Evolutionary conservation across 2,329 filamentous ascomycete genomes (phyloP).

Genomic region (Eutypella sp.): DNA sequence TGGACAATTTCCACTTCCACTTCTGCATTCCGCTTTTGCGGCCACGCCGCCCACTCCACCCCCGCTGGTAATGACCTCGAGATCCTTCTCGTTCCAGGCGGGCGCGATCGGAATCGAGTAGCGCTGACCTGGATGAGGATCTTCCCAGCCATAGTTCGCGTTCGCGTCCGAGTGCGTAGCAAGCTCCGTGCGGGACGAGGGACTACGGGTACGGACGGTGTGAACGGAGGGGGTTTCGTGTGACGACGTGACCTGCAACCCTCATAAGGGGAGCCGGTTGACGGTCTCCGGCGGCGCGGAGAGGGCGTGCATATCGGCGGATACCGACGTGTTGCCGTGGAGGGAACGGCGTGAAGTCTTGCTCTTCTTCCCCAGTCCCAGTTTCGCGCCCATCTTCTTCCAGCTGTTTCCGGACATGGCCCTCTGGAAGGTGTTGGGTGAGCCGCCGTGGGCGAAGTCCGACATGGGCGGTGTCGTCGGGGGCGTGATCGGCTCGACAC

Average conservation of each 20-base stretch:
- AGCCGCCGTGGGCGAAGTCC: slow-evolving; percentile 48
- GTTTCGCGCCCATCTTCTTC: slow-evolving; percentile 60
- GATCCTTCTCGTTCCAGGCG: slow-evolving; percentile 15
- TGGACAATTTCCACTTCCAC: slow-evolving; percentile 14
- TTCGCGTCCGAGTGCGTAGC: slow-evolving; percentile 15
- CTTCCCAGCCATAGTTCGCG: slow-evolving; percentile 31
- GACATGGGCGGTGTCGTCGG: slow-evolving; percentile 66
- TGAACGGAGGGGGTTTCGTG: slow-evolving; percentile 32
- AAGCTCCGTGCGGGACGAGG: slow-evolving; percentile 15
- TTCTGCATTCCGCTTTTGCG: slow-evolving; percentile 38
- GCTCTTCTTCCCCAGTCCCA: slow-evolving; percentile 52
- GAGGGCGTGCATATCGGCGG: slow-evolving; percentile 20
- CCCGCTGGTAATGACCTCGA: slow-evolving; percentile 20
- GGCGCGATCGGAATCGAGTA: slow-evolving; percentile 27
- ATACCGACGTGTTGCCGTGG: slow-evolving; percentile 37
- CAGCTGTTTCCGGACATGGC: slow-evolving; percentile 54
- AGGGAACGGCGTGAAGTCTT: slow-evolving; percentile 40
- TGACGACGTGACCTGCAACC: slow-evolving; percentile 52
- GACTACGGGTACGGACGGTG: slow-evolving; percentile 15
- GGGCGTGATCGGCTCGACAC: slow-evolving; percentile 64
- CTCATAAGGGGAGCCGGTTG: slow-evolving; percentile 46
- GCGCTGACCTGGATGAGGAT: slow-evolving; percentile 41
- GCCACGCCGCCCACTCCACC: slow-evolving; percentile 40
- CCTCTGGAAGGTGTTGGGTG: slow-evolving; percentile 49
- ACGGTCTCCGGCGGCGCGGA: slow-evolving; percentile 29